phyloP scores from a whole-genome alignment of 495 filamentous ascomycete genomes.

The Xylaria cubensis region DNA sequence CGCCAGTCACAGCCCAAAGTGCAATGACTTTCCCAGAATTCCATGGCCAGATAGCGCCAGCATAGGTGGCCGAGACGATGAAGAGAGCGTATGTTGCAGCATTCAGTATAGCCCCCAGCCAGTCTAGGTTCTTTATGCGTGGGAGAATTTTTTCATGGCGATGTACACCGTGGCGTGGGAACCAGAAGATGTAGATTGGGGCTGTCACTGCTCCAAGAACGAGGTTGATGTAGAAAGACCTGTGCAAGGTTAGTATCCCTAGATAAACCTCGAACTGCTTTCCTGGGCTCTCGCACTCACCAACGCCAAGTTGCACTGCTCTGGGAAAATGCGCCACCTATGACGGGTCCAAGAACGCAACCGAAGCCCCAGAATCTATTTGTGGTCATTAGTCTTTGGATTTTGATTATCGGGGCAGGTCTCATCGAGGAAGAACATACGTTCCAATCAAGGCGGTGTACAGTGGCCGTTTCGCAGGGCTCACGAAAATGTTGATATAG shows the following conservation, averaged over 20 bases:
- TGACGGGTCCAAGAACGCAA: neutral
- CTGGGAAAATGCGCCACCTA: constrained; percentile 4
- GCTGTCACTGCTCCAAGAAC: neutral
- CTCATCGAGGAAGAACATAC: neutral
- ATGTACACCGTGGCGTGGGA: constrained; percentile 4
- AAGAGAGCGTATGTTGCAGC: neutral
- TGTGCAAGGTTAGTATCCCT: neutral
- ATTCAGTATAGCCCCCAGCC: neutral
- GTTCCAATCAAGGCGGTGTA: constrained; percentile 1
- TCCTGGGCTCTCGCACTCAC: neutral
- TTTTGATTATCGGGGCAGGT: neutral
- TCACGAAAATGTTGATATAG: neutral
- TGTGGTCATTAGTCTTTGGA: neutral
- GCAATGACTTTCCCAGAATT: neutral
- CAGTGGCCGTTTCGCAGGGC: neutral
- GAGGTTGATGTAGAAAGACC: constrained; percentile 9
- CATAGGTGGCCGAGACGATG: neutral
- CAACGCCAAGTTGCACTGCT: constrained; percentile 5
- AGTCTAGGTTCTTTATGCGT: constrained; percentile 3
- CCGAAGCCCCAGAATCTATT: constrained; percentile 8
- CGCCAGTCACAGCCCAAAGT: neutral
- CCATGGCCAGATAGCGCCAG: neutral
- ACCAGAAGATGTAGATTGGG: constrained; percentile 4
- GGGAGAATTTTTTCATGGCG: constrained; percentile 1
- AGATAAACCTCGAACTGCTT: neutral